Evolutionary conservation across 2,329 filamentous ascomycete genomes (phyloP).

Genomic region (Aspergillus sp.): DNA sequence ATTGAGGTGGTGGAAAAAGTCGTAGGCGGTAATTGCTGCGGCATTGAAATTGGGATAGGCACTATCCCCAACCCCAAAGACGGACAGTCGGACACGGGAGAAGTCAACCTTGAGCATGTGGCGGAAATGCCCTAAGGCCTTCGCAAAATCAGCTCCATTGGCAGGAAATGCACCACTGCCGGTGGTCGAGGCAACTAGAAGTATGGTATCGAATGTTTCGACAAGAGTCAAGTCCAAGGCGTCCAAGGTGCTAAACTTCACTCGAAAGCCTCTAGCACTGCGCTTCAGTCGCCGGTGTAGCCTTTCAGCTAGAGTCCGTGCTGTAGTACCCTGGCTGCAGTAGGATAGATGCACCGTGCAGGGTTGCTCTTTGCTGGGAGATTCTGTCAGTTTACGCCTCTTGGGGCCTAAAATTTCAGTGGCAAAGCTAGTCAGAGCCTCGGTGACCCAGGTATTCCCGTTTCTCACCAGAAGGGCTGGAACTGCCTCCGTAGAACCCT

Average conservation of each 20-base stretch:
- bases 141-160: neutral
- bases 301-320: neutral
- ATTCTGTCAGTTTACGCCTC: neutral
- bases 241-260: neutral
- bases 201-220: neutral
- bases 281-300: neutral
- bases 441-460: neutral
- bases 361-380: neutral
- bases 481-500: neutral
- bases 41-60: constrained; percentile 8
- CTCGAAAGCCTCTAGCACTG: neutral
- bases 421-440: neutral
- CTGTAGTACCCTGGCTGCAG: constrained; percentile 4
- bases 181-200: neutral
- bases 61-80: constrained; percentile 7
- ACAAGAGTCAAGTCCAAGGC: neutral
- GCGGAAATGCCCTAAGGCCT: neutral
- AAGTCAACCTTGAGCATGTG: neutral
- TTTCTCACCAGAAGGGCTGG: neutral
- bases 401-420: neutral
- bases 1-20: neutral
- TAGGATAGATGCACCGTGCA: neutral
- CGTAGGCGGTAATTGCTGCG: neutral
- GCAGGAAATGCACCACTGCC: constrained; percentile 1
- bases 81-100: neutral